Base-by-base conservation (phyloP, 805 yeast species). In the Priceomyces melissophilus region DNA sequence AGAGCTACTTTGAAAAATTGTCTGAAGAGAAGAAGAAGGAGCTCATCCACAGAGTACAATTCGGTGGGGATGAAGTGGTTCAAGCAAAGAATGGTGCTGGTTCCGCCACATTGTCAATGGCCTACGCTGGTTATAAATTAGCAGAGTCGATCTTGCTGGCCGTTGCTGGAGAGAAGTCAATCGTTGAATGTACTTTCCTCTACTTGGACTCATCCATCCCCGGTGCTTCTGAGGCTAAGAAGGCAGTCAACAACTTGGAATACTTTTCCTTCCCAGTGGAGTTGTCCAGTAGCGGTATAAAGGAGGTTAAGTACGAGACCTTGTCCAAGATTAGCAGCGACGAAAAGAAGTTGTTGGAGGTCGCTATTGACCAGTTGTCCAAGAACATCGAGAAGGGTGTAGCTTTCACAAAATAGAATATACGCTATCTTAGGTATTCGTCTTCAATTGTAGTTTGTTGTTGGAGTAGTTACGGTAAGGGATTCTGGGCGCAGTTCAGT, bases 61-160 rank as follows among this genome's bases (percentile, higher is more conserved):
- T 84, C 56, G 93, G 90, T 67, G 93, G 93, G 73, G 93, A 84
- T 63, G 93, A 84, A 71, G 89, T 84, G 52, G 91, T 85, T 54
- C 80, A 84, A 67, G 91, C 91, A 50, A 85, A 85, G 68, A 75
- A 81, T 53, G 91, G 93, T 62, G 82, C 84, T 42, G 93, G 93
- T 46, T 83, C 90, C 28, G 91, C 91, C 41, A 85, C 93, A 35
- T 70, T 85, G 56, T 84, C 91, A 26, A 85, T 85, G 93, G 91
- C 91, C 43, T 84, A 81, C 57, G 90, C 91, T 35, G 91, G 90
- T 57, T 85, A 81, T 60, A 78, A 81, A 60, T 79, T 85, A 53
- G 84, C 88, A 39, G 79, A 78, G 56, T 71, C 83, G 38, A 78
- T 85, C 43, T 71, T 85, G 62, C 69, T 74, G 62, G 76, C 82